phyloP scores from a whole-genome alignment of 2,329 filamentous ascomycete genomes.

The Botrytis byssoidea region DNA sequence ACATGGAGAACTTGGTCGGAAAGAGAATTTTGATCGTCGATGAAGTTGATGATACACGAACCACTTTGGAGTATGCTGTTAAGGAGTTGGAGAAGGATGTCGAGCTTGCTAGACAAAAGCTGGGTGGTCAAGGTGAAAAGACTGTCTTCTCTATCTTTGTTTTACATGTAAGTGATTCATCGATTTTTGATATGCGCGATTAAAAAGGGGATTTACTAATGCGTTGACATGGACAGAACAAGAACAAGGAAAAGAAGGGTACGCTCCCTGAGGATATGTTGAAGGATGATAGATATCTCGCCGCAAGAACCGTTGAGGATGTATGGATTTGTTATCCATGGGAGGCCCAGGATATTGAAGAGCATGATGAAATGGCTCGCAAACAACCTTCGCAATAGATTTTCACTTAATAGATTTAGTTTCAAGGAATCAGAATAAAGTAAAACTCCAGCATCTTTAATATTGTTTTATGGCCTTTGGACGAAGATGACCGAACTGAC shows the following conservation, averaged over 20 bases:
- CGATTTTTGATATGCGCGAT: not conserved
- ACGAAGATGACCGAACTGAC: not conserved
- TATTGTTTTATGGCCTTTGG: not conserved
- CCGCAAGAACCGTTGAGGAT: conserved; percentile 85
- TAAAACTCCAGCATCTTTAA: not conserved
- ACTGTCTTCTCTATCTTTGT: conserved; percentile 95
- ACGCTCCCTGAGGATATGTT: conserved; percentile 76
- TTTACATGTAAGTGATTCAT: conserved; percentile 63
- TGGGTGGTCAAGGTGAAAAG: conserved; percentile 70
- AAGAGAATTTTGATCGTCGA: conserved; percentile 92
- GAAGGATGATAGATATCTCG: conserved; percentile 70
- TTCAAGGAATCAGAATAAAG: not conserved
- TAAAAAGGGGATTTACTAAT: not conserved
- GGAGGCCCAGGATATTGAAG: conserved; percentile 92
- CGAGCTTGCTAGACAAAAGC: conserved; percentile 69
- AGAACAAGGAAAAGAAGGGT: conserved; percentile 96
- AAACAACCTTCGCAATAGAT: conserved; percentile 30
- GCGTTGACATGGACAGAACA: conserved; percentile 61
- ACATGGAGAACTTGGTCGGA: conserved; percentile 85
- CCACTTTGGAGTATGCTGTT: conserved; percentile 90
- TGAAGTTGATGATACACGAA: conserved; percentile 93
- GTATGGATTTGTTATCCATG: conserved; percentile 99
- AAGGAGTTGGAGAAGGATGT: conserved; percentile 95
- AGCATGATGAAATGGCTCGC: conserved; percentile 73
- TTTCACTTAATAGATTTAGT: not conserved